Evolutionary conservation across 108 stramenopile species (phyloP), one percentile per base, ranked within the genome.

Genomic region (Epipyxis sp.): DNA sequence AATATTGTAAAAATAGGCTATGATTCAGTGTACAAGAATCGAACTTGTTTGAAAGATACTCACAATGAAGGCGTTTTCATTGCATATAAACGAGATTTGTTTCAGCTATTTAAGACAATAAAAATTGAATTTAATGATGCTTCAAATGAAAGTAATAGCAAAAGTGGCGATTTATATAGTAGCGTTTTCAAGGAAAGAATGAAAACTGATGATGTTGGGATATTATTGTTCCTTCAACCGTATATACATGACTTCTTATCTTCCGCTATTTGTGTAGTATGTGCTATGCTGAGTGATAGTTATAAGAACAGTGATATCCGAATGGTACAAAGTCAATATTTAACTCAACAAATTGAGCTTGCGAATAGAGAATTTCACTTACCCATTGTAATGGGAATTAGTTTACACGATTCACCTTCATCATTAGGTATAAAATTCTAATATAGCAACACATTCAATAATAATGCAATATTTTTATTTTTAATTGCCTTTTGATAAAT

Each of bases 11-110:
- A 37, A 29, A 65, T 65, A 32, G 61, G 61, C 3, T 65, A 65
- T 37, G 61, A 65, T 65, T 32, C 6, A 6, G 25, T 65, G 13
- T 65, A 32, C 61, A 65, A 65, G 34, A 10, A 65, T 10, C 61
- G 61, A 29, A 65, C 61, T 6, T 32, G 34, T 35, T 16, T 32
- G 35, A 65, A 65, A 32, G 61, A 65, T 32, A 6, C 10, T 13
- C 61, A 37, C 25, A 25, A 65, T 6, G 61, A 65, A 65, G 61
- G 61, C 10, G 61, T 65, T 6, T 3, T 65, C 34, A 65, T 37
- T 29, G 61, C 61, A 13, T 13, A 32, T 3, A 29, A 37, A 65
- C 3, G 61, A 37, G 61, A 65, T 13, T 32, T 16, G 30, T 65
- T 65, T 25, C 61, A 65, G 3, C 61, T 65, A 10, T 13, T 29